Base-by-base conservation (phyloP, 169 alveolate genomes). In the Eimeria mitis region DNA sequence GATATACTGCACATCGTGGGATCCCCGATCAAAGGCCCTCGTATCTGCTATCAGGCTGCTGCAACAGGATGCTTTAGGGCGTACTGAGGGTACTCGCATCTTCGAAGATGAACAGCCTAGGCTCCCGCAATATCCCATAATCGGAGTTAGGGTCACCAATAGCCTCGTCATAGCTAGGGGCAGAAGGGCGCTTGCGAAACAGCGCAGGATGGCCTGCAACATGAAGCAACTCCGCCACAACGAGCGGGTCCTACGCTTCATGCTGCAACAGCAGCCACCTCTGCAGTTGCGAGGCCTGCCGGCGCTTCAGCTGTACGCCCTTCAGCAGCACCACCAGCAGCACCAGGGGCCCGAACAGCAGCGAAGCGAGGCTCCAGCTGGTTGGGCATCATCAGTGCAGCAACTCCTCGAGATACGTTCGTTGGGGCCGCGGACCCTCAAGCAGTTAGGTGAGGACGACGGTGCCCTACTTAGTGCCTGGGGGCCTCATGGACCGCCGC, bases 191-290 rank as follows among this genome's bases (percentile, higher is more conserved):
- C 92, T 81, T 49, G 54, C 40, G 42, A 81, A 83, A 47, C 96
- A 94, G 81, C 79, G 87, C 44, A 73, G 96, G 37, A 94, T 94
- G 96, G 79, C 89, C 40, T 47, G 75, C 92, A 94, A 94, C 70
- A 63, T 56, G 89, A 94, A 84, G 79, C 96, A 94, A 71, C 94
- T 94, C 13, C 73, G 96, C 42, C 94, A 94, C 96, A 89, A 94
- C 70, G 94, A 94, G 63, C 47, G 94, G 42, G 96, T 94, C 54
- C 52, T 94, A 16, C 42, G 81, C 49, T 76, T 94, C 56, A 94
- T 94, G 96, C 78, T 94, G 23, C 61, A 71, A 87, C 89, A 70
- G 96, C 89, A 25, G 65, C 79, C 94, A 37, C 81, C 89, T 49
- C 78, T 78, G 81, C 94, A 76, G 70, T 89, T 28, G 79, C 87